Conservation (phyloP, 2,329 filamentous ascomycete species). For the Cladophialophora immunda region DNA sequence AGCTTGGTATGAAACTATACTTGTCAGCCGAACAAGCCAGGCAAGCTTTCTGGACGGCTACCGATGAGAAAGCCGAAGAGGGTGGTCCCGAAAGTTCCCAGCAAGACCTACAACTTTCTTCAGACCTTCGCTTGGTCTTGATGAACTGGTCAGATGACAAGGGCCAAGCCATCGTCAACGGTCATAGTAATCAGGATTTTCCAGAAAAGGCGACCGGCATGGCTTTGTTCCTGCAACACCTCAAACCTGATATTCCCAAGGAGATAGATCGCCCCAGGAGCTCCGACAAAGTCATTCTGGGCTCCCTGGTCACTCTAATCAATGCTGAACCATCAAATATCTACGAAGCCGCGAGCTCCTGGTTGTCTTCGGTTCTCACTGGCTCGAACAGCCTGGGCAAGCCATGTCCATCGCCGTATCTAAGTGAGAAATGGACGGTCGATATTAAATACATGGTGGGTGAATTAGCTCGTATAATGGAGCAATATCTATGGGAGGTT, state of each 20-base stretch:
- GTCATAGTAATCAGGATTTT: constrained; percentile 59
- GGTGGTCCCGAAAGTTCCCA: constrained; percentile 14
- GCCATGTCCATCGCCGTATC: constrained; percentile 58
- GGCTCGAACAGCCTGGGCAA: background rate
- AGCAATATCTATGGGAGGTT: constrained; percentile 60
- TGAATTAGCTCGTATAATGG: constrained; percentile 61
- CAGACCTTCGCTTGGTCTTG: constrained; percentile 55
- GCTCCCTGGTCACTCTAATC: constrained; percentile 53
- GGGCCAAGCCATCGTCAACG: constrained; percentile 54
- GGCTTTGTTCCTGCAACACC: constrained; percentile 66
- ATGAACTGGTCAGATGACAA: constrained; percentile 57
- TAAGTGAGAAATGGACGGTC: constrained; percentile 63
- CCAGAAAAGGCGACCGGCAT: constrained; percentile 59
- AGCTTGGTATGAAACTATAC: constrained; percentile 55
- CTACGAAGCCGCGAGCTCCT: constrained; percentile 62
- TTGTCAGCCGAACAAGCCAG: constrained; percentile 45
- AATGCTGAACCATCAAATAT: constrained; percentile 59
- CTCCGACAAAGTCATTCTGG: constrained; percentile 48
- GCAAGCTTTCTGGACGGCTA: constrained; percentile 40
- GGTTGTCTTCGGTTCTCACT: constrained; percentile 60
- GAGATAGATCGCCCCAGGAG: constrained; percentile 51
- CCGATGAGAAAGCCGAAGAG: background rate
- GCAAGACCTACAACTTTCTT: constrained; percentile 46
- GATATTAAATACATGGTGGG: constrained; percentile 64
- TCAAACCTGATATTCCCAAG: constrained; percentile 56